Conservation (phyloP, 768 basidiomycete species). For the Lyophyllum semitale region DNA sequence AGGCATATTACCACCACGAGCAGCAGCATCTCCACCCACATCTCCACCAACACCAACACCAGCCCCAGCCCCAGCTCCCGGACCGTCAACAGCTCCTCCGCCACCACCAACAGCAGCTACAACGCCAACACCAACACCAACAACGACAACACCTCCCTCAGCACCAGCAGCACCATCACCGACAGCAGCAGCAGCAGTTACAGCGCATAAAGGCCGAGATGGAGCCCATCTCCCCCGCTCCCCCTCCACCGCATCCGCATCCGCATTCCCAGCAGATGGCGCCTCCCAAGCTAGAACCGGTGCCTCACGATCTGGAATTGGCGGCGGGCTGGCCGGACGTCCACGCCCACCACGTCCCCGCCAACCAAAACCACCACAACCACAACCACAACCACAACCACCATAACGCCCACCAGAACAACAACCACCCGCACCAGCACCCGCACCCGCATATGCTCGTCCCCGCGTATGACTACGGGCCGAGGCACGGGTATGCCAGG, state of each 20-base stretch:
- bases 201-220: background rate
- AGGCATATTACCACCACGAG: background rate
- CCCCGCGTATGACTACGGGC: too few relatives aligned
- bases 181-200: background rate
- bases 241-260: background rate
- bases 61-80: background rate
- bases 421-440: too few relatives aligned
- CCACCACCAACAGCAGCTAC: background rate
- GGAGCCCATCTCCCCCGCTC: too few relatives aligned
- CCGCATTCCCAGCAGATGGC: too few relatives aligned
- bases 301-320: too few relatives aligned
- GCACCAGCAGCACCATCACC: background rate
- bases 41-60: background rate
- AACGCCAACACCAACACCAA: background rate
- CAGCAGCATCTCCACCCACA: background rate
- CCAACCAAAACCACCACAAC: background rate
- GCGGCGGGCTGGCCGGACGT: background rate
- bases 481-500: too few relatives aligned
- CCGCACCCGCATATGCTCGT: too few relatives aligned
- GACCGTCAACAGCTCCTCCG: background rate
- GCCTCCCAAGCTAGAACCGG: too few relatives aligned
- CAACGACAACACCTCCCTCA: background rate
- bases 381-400: background rate
- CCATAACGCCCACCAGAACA: background rate
- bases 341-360: background rate